phyloP scores from a whole-genome alignment of 108 stramenopile genomes.

The Cyclotella cryptica region DNA sequence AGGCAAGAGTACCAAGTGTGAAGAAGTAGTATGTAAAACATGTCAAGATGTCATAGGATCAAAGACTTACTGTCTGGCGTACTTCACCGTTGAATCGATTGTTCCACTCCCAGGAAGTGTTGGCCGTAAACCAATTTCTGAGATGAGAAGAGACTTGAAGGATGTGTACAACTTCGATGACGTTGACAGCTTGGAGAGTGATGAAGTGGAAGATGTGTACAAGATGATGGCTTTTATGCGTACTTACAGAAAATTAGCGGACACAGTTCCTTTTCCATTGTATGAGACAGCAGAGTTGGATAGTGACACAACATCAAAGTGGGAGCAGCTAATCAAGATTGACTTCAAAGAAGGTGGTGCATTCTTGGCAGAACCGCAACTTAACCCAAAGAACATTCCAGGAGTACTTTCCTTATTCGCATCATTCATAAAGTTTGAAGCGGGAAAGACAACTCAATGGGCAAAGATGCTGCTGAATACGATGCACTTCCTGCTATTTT shows the following conservation, averaged over 20 bases:
- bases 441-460: conserved; percentile 8
- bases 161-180: not conserved
- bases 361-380: conserved; percentile 10
- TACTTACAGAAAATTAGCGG: not conserved
- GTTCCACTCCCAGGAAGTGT: not conserved
- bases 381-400: not conserved
- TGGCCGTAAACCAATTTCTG: not conserved
- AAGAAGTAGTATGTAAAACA: not conserved
- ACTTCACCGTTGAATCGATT: not conserved
- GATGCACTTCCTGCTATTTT: conserved; percentile 13
- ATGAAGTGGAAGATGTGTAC: no score
- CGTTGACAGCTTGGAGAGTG: not conserved
- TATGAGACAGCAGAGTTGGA: not conserved
- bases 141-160: not conserved
- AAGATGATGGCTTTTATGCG: not conserved
- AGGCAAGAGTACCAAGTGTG: not conserved
- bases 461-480: conserved; percentile 17
- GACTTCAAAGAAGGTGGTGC: conserved; percentile 15
- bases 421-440: conserved; percentile 5
- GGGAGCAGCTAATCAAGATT: not conserved
- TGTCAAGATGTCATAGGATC: not conserved
- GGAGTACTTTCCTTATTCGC: conserved; percentile 2
- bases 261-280: not conserved
- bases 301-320: not conserved
- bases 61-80: not conserved